Base-by-base conservation (phyloP, 306 rosid genomes). In the Mimosa pudica region DNA sequence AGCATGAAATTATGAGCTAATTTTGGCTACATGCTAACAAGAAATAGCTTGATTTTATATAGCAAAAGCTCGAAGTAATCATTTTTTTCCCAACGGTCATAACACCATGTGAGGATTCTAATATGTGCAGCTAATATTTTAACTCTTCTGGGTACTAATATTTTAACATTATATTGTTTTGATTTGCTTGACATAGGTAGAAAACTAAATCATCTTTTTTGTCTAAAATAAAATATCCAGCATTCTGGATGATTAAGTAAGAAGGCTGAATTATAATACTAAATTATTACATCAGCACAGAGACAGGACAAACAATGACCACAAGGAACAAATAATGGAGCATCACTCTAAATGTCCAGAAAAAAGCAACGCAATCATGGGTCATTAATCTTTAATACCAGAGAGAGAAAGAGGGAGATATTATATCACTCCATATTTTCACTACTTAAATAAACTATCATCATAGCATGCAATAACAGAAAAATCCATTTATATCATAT, bases 401-500 rank as follows among this genome's bases (percentile, higher is more conserved):
- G 9, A 48, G 17, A 38, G 74, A 55, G 61, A 55, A n/a, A 55
- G 30, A 55, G 61, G 13, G 41, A 47, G 63, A 49, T 69, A 62
- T 79, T 71, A 42, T 73, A 60, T 74, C 58, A 67, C 49, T 74
- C 69, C 62, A 38, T 30, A 18, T 38, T 38, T 38, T 2, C 41
- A 38, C 41, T 2, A 38, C 41, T 38, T 38, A 38, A 66, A 62
- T 66, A 10, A 16, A 73, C 47, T 20, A 13, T 46, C 35, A 51
- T 17, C 30, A 18, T 54, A 65, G 16, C 16, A 47, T 68, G 16
- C 62, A 76, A 52, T 44, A 41, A 64, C n/a, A 33, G 41, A 45
- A 17, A 16, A 82, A 30, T 54, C 82, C 51, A 77, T 42, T n/a
- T 42, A 71, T 51, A 69, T 64, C 55, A 51, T 72, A 82, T 64